These are phyloP conservation scores for Scytalidium sp. DNA, from an alignment of 2,329 filamentous ascomycete genomes.

Conservation along the genomic window DNA sequence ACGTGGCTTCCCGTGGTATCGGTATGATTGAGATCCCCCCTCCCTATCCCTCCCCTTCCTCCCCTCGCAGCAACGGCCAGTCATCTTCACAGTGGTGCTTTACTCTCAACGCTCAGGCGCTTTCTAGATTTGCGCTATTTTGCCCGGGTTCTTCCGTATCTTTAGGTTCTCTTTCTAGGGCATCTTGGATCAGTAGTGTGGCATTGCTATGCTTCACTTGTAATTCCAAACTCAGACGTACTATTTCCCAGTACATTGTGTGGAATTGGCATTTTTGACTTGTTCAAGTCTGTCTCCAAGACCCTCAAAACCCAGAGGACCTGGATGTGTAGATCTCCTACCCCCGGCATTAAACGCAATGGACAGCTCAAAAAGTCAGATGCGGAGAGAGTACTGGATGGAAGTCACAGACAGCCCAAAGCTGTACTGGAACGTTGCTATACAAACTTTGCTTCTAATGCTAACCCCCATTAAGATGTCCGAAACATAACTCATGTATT, in stretches of 20 bases:
- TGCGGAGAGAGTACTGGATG: slow-evolving; percentile 37
- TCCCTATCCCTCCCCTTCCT: slow-evolving; percentile 34
- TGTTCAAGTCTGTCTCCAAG: slow-evolving; percentile 74
- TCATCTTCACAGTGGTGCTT: slow-evolving; percentile 66
- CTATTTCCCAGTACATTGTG: slow-evolving; percentile 65
- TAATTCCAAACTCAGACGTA: slow-evolving; percentile 73
- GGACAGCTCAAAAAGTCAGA: slow-evolving; percentile 29
- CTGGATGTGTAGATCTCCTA: slow-evolving; percentile 54
- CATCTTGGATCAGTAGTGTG: slow-evolving; percentile 83
- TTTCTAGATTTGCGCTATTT: slow-evolving; percentile 82
- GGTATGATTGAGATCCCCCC: slow-evolving; percentile 81
- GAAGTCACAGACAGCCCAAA: slow-evolving; percentile 30
- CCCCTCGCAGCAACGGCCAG: slow-evolving; percentile 52
- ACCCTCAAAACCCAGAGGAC: slow-evolving; percentile 56
- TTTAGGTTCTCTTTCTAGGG: slow-evolving; percentile 78
- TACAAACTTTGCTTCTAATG: slow-evolving; percentile 56
- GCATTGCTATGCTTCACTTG: slow-evolving; percentile 67
- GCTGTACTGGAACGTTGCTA: slow-evolving; percentile 60
- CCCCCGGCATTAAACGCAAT: slow-evolving; percentile 44
- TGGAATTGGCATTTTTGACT: slow-evolving; percentile 78
- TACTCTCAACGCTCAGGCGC: slow-evolving; percentile 89
- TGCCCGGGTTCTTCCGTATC: slow-evolving; percentile 84
- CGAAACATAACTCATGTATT: slow-evolving; percentile 99
- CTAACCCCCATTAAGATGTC: slow-evolving; percentile 96
- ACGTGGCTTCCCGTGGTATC: slow-evolving; percentile 99